phyloP scores from a whole-genome alignment of 805 yeast species.

The Metschnikowia lochheadii region DNA sequence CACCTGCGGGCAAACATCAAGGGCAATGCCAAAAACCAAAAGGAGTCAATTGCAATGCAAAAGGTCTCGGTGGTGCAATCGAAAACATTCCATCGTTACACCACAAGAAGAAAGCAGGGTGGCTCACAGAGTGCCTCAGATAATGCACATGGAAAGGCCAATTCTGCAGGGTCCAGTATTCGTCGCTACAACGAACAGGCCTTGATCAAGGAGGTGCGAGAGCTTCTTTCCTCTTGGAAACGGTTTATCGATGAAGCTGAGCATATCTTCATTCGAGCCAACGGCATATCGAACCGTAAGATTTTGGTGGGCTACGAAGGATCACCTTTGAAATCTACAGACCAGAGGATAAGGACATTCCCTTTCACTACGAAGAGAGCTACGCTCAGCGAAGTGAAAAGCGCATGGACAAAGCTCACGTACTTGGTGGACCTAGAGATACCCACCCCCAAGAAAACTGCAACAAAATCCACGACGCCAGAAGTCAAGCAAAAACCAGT shows the following conservation, averaged over 20 bases:
- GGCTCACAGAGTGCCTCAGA: conserved; percentile 94
- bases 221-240: conserved; percentile 64
- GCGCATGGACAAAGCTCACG: conserved; percentile 78
- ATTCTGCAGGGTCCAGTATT: conserved; percentile 88
- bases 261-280: conserved; percentile 74
- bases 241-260: conserved; percentile 55
- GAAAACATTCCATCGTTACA: conserved; percentile 89
- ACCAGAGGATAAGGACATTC: conserved; percentile 59
- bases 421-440: conserved; percentile 50
- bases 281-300: conserved; percentile 63
- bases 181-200: conserved; percentile 90
- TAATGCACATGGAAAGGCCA: conserved; percentile 90
- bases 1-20: conserved; percentile 57
- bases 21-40: conserved; percentile 50
- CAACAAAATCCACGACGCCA: conserved; percentile 15
- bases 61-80: conserved; percentile 64
- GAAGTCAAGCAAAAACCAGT: conserved; percentile 16
- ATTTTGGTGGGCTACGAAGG: conserved; percentile 65
- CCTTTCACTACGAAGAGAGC: conserved; percentile 93
- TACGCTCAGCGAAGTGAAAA: conserved; percentile 71
- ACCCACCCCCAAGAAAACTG: conserved; percentile 41
- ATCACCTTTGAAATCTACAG: conserved; percentile 48
- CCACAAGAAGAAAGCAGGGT: conserved; percentile 96
- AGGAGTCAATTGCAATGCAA: conserved; percentile 51
- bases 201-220: conserved; percentile 71